Conservation (phyloP, 345 rosid genomes). For the Eucalyptus decipiens region DNA sequence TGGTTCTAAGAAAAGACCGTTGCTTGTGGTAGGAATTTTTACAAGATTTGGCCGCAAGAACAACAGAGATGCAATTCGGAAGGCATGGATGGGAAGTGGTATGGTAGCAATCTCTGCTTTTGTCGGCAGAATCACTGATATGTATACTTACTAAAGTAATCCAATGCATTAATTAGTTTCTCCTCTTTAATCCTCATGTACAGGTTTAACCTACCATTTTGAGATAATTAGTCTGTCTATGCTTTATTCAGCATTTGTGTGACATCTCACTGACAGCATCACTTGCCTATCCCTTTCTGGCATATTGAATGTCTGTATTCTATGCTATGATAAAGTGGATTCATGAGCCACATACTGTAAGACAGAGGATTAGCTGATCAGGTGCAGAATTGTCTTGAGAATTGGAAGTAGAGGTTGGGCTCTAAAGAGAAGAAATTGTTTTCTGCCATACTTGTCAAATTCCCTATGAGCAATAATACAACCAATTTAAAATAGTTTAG, state of each 20-base stretch:
- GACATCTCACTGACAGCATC: background rate
- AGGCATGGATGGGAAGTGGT: slow-evolving; percentile 95
- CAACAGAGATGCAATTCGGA: slow-evolving; percentile 76
- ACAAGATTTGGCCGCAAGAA: slow-evolving; percentile 64
- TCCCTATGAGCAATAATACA: background rate
- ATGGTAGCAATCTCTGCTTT: background rate
- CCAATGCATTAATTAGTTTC: background rate
- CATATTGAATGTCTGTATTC: background rate
- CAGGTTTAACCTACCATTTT: background rate
- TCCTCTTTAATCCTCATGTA: background rate
- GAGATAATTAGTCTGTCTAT: background rate
- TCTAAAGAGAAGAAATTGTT: background rate
- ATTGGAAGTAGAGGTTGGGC: background rate
- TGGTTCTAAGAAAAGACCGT: slow-evolving; percentile 36
- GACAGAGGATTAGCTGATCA: background rate
- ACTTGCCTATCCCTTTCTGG: background rate
- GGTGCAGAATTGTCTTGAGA: background rate
- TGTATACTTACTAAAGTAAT: background rate
- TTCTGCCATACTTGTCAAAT: background rate
- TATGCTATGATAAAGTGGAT: background rate
- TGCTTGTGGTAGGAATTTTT: slow-evolving; percentile 66
- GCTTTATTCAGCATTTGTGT: background rate
- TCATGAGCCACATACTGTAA: background rate
- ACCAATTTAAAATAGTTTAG: background rate
- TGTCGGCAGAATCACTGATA: background rate